Evolutionary conservation across 306 rosid species (phyloP).

Genomic region (Gleditsia sinensis): DNA sequence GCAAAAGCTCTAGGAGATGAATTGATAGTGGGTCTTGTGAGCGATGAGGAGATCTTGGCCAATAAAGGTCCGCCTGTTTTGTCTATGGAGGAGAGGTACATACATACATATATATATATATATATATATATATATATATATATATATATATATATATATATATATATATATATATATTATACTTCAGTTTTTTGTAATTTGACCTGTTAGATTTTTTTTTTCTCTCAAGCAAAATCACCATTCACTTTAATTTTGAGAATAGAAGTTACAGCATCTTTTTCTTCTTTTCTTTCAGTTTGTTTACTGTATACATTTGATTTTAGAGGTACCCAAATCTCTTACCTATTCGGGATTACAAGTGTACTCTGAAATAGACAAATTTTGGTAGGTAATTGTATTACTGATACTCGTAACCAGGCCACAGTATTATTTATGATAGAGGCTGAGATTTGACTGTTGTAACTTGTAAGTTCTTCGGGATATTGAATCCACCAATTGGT

Average conservation of each 20-base stretch:
- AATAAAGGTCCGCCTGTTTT: slow-evolving; percentile 97
- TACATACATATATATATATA: background rate
- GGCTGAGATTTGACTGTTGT: background rate
- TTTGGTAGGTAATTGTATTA: background rate
- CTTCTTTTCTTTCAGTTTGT: background rate
- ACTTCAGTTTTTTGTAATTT: background rate
- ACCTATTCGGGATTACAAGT: background rate
- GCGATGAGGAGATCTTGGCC: slow-evolving; percentile 88
- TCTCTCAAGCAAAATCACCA: background rate
- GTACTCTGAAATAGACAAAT: background rate
- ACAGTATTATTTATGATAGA: background rate
- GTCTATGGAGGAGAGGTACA: slow-evolving; percentile 88
- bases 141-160: no score
- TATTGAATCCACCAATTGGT: background rate
- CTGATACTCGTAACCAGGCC: background rate
- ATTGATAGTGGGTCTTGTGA: slow-evolving; percentile 87
- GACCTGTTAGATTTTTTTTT: background rate
- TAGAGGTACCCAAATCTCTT: background rate
- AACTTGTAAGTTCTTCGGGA: background rate
- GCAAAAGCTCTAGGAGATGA: slow-evolving; percentile 98
- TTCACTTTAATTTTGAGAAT: background rate
- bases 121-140: no score
- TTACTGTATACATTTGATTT: background rate
- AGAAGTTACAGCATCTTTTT: background rate
- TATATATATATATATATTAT: slow-evolving; percentile 45